A percentile compares a stretch with the other conserved stretches of the same genome.
Conservation (phyloP, 2,329 filamentous ascomycete species). For the Diaporthe amygdali region DNA sequence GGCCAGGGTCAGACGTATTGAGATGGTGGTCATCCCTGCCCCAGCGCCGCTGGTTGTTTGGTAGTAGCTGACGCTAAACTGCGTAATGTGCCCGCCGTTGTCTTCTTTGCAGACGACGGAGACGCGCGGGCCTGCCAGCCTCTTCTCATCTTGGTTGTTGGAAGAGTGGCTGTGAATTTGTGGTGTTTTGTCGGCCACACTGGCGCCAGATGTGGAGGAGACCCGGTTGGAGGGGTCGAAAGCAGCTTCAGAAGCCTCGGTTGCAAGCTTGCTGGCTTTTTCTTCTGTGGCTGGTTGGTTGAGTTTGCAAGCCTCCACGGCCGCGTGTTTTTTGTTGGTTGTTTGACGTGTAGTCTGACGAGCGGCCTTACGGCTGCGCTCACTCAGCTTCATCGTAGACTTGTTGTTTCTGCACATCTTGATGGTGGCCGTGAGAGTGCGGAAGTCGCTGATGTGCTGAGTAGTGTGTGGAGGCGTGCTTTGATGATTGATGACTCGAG, state of each 20-base stretch:
- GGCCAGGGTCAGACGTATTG: not conserved
- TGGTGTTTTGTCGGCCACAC: not conserved
- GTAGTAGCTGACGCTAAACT: not conserved
- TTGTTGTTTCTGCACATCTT: not conserved
- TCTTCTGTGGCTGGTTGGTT: not conserved
- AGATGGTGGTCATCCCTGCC: not conserved
- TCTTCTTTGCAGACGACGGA: not conserved
- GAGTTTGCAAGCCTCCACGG: not conserved
- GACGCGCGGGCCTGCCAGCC: not conserved
- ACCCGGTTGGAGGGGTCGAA: not conserved
- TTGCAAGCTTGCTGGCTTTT: not conserved
- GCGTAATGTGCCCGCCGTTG: not conserved
- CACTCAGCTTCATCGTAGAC: not conserved
- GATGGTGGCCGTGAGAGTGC: not conserved
- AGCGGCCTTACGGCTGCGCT: not conserved
- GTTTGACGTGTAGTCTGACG: not conserved
- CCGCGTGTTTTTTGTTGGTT: not conserved
- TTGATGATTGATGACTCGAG: too few relatives aligned
- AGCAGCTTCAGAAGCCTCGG: not conserved
- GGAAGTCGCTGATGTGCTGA: not conserved
- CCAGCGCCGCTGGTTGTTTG: not conserved
- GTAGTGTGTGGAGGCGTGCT: too few relatives aligned
- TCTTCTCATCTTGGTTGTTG: not conserved
- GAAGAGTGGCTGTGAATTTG: not conserved
- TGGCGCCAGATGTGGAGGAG: not conserved